These are phyloP conservation scores for Psilocybe tampanensis DNA, from an alignment of 768 basidiomycete species.

Conservation along the genomic window DNA sequence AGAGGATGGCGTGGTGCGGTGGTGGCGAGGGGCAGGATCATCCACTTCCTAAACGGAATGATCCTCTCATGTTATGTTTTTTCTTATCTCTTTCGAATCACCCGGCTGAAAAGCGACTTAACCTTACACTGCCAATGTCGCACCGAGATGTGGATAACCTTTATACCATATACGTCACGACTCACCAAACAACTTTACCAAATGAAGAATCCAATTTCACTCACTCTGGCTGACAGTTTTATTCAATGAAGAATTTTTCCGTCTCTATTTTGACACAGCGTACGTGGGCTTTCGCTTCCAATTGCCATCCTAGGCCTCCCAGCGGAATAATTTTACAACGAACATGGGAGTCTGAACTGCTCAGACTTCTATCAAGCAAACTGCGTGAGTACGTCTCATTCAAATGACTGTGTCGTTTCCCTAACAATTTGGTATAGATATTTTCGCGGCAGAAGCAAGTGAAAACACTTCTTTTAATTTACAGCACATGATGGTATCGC, in stretches of 20 bases:
- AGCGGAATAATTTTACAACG: too few species aligned
- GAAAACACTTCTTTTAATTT: not conserved
- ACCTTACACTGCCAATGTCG: not conserved
- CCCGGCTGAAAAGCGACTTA: not conserved
- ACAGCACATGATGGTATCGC: not conserved
- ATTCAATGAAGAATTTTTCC: not conserved
- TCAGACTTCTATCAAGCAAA: not conserved
- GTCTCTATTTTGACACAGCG: not conserved
- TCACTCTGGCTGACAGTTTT: not conserved
- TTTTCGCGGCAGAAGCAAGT: not conserved
- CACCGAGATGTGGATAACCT: not conserved
- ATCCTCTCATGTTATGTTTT: not conserved
- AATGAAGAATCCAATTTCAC: not conserved
- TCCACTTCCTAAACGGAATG: not conserved
- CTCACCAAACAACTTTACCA: not conserved
- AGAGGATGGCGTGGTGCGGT: constrained; percentile 72
- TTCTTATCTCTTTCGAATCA: not conserved
- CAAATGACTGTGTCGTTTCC: not conserved
- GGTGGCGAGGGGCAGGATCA: constrained; percentile 75
- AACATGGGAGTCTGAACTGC: too few species aligned
- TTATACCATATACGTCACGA: not conserved
- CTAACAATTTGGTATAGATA: not conserved
- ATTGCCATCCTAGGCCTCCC: not conserved
- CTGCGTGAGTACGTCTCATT: not conserved
- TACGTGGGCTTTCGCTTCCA: not conserved